phyloP scores from a whole-genome alignment of 805 yeast species.

The Monosporozyma siamensis region DNA sequence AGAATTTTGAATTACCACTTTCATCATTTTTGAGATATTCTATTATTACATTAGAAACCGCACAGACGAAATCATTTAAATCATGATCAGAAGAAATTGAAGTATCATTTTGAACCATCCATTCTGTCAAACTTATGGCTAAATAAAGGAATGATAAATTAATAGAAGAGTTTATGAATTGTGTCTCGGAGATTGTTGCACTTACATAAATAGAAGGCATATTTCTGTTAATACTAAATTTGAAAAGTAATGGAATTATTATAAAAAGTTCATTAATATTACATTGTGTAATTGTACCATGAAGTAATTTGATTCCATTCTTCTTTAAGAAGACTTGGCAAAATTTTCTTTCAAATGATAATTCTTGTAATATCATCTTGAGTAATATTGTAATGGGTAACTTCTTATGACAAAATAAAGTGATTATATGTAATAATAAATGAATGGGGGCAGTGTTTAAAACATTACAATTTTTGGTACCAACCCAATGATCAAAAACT shows the following conservation, averaged over 20 bases:
- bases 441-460: background rate
- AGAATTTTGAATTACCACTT: slow-evolving; percentile 22
- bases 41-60: slow-evolving; percentile 13
- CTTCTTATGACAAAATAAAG: background rate
- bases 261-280: background rate
- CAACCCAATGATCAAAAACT: background rate
- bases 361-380: background rate
- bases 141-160: slow-evolving; percentile 25
- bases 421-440: background rate
- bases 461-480: background rate
- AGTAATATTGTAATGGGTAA: background rate
- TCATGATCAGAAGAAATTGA: slow-evolving; percentile 31
- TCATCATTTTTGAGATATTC: slow-evolving; percentile 4
- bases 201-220: background rate
- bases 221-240: background rate
- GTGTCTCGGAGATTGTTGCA: background rate
- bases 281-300: background rate
- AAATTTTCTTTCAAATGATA: background rate
- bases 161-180: slow-evolving; percentile 5
- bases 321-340: slow-evolving; percentile 21
- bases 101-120: slow-evolving; percentile 31
- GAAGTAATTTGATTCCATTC: slow-evolving; percentile 2
- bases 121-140: slow-evolving; percentile 30
- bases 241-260: background rate
- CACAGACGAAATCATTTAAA: slow-evolving; percentile 21